Conservation (phyloP, 2,329 filamentous ascomycete genomes). For the Beauveria australis region DNA sequence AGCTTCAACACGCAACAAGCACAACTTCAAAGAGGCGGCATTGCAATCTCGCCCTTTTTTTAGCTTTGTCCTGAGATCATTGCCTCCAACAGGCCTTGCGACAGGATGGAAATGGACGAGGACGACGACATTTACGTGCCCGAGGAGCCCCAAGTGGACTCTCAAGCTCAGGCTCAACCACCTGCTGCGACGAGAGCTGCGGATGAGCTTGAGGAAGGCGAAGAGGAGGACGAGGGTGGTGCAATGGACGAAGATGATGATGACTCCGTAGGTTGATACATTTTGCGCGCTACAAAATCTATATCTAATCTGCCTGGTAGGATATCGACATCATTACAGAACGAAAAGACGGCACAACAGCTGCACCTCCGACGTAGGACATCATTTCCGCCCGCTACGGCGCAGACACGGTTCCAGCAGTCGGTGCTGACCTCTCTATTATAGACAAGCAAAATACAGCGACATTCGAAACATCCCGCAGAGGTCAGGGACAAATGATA, state of each 20-base stretch:
- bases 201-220: conserved; percentile 55
- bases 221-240: conserved; percentile 54
- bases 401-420: background rate
- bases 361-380: conserved; percentile 49
- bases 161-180: conserved; percentile 23
- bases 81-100: background rate
- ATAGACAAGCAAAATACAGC: conserved; percentile 53
- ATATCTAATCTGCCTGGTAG: conserved; percentile 23
- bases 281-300: background rate
- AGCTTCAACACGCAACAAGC: background rate
- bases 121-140: conserved; percentile 60
- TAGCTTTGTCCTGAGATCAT: background rate
- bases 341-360: conserved; percentile 55
- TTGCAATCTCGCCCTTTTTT: background rate
- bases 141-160: conserved; percentile 42
- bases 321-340: conserved; percentile 64
- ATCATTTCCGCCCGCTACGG: background rate
- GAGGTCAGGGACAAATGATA: conserved; percentile 45
- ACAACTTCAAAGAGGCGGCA: background rate
- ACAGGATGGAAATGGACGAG: conserved; percentile 57
- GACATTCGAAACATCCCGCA: conserved; percentile 59
- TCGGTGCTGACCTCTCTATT: background rate
- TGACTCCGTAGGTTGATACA: conserved; percentile 34
- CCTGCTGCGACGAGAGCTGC: conserved; percentile 25
- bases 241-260: conserved; percentile 54